Percentiles rank a stretch among this genome's conserved stretches.
Evolutionary conservation across 2,329 filamentous ascomycete genomes (phyloP).

Genomic region (Trichophyton rubrum): DNA sequence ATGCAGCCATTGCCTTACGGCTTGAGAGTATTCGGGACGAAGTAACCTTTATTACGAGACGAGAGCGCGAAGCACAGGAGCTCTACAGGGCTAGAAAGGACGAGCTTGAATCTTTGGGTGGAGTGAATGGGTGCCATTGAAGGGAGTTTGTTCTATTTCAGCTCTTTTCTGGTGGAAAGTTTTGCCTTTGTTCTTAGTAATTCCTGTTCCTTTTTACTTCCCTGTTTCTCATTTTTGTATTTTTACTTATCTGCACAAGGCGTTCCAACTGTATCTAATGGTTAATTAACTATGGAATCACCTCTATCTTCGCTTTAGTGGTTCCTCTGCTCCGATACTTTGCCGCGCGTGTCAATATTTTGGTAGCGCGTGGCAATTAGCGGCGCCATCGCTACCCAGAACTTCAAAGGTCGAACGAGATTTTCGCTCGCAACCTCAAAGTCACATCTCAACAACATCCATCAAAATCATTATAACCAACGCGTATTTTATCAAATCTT

Average conservation of each 20-base stretch:
- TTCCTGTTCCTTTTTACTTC: background rate
- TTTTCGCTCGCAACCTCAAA: background rate
- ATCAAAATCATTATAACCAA: slow-evolving; percentile 15
- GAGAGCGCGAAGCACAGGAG: slow-evolving; percentile 86
- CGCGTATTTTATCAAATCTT: slow-evolving; percentile 16
- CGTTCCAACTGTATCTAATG: background rate
- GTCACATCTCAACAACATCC: slow-evolving; percentile 9
- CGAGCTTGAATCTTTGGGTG: slow-evolving; percentile 54
- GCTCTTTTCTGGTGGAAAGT: background rate
- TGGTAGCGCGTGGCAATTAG: background rate
- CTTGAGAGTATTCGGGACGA: slow-evolving; percentile 69
- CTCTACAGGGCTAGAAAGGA: slow-evolving; percentile 63
- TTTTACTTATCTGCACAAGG: slow-evolving; percentile 1
- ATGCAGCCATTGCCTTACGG: slow-evolving; percentile 58
- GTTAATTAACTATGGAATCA: background rate
- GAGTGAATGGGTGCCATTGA: slow-evolving; percentile 23
- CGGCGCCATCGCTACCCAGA: background rate
- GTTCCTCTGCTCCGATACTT: background rate
- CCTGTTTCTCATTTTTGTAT: background rate
- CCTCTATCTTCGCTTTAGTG: background rate
- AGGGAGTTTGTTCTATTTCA: background rate
- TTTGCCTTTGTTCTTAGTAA: background rate
- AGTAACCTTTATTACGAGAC: slow-evolving; percentile 62
- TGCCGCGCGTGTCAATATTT: slow-evolving; percentile 10
- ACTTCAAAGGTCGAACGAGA: background rate